These are phyloP conservation scores for Murraya paniculata DNA, from an alignment of 345 rosid genomes.

Conservation along the genomic window DNA sequence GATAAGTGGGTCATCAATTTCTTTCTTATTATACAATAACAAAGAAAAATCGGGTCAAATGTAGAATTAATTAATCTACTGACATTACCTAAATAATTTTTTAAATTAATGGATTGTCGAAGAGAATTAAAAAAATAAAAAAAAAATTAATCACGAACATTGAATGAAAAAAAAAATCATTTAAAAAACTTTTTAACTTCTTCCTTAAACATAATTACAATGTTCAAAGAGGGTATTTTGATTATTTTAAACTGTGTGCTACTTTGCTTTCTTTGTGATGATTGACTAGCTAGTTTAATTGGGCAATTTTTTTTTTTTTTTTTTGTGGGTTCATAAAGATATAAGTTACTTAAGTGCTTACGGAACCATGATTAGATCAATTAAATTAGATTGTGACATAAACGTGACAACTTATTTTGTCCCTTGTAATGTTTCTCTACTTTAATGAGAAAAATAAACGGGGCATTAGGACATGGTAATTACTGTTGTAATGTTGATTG, in stretches of 20 bases:
- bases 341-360: conserved; percentile 7
- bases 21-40: too few species aligned
- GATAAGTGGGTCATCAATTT: too few species aligned
- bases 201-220: neutral
- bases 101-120: neutral
- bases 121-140: neutral
- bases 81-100: too few species aligned
- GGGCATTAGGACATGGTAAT: conserved; percentile 7
- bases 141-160: too few species aligned
- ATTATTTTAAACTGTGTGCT: neutral
- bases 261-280: neutral
- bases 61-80: too few species aligned
- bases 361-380: conserved; percentile 15
- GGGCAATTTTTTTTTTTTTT: neutral
- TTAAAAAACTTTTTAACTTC: neutral
- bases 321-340: neutral
- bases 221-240: neutral
- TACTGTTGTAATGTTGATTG: neutral
- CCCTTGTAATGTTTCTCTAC: neutral
- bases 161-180: too few species aligned
- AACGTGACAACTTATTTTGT: conserved; percentile 14
- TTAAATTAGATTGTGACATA: conserved; percentile 11
- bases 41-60: too few species aligned
- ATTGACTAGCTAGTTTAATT: neutral
- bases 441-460: neutral